Evolutionary conservation across 2,329 filamentous ascomycete species (phyloP).

Genomic region (Phialocephala sp.): DNA sequence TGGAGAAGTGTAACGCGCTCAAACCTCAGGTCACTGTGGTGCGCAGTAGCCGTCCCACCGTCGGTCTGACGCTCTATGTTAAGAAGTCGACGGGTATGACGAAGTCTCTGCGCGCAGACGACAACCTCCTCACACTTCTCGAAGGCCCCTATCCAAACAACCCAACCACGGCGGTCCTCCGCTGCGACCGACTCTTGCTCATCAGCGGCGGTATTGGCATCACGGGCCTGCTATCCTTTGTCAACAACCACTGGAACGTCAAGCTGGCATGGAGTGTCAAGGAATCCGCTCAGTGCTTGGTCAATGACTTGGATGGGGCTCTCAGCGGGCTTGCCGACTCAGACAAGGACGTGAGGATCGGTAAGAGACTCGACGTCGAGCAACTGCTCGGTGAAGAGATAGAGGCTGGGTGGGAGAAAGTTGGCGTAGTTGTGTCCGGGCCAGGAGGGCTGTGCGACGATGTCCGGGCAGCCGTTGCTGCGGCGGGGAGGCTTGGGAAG

Average conservation of each 20-base stretch:
- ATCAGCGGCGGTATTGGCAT: constrained; percentile 56
- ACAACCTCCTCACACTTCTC: constrained; percentile 45
- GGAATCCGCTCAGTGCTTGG: constrained; percentile 37
- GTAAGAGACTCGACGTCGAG: not conserved
- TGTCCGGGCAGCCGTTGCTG: not conserved
- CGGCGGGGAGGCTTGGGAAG: not conserved
- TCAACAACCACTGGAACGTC: constrained; percentile 43
- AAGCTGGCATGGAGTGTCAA: constrained; percentile 48
- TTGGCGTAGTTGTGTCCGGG: not conserved
- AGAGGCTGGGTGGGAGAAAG: not conserved
- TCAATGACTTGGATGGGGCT: constrained; percentile 39
- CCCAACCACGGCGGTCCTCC: constrained; percentile 37
- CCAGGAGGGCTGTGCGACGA: not conserved
- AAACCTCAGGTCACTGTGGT: not conserved
- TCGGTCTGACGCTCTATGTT: not conserved
- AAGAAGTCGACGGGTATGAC: constrained; percentile 43
- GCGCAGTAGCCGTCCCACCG: not conserved
- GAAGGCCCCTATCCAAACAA: constrained; percentile 49
- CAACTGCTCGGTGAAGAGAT: not conserved
- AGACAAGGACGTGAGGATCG: not conserved
- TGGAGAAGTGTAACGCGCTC: not conserved
- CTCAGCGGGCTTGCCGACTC: constrained; percentile 20
- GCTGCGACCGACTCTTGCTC: constrained; percentile 47
- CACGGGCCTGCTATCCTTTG: constrained; percentile 49
- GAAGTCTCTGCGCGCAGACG: constrained; percentile 36